phyloP scores from a whole-genome alignment of 2,329 filamentous ascomycete species.

The Alternaria sp. region DNA sequence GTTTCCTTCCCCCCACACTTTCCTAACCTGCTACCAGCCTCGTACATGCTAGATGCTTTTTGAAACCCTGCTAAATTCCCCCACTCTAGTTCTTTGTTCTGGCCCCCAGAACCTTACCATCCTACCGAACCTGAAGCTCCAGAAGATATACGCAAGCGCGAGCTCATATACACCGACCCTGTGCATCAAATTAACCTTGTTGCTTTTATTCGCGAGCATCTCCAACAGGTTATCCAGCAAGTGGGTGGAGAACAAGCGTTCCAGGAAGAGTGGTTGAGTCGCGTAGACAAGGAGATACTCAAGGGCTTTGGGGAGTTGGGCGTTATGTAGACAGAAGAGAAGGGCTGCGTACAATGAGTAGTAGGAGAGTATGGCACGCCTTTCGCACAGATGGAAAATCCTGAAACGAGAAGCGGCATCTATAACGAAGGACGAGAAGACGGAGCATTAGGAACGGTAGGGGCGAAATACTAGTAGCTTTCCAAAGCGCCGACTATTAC shows the following conservation, averaged over 20 bases:
- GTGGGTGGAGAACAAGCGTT: slow-evolving; percentile 73
- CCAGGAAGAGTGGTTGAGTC: slow-evolving; percentile 72
- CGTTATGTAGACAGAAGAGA: slow-evolving; percentile 38
- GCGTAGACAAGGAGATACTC: slow-evolving; percentile 78
- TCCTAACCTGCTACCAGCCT: background rate
- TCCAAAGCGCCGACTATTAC: background rate
- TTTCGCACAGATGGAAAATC: background rate
- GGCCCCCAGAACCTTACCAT: slow-evolving; percentile 46
- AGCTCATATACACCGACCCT: slow-evolving; percentile 67
- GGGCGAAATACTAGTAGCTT: background rate
- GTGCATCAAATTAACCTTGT: slow-evolving; percentile 72
- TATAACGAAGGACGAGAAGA: background rate
- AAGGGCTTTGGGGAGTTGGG: slow-evolving; percentile 63
- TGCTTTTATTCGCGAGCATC: slow-evolving; percentile 68
- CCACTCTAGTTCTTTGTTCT: slow-evolving; percentile 53
- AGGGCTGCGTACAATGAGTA: background rate
- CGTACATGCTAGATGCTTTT: background rate
- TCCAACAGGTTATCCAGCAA: slow-evolving; percentile 66
- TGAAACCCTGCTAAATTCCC: no score
- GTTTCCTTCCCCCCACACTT: slow-evolving; percentile 13
- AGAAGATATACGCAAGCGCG: slow-evolving; percentile 58
- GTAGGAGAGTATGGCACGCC: no score
- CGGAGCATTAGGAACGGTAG: background rate
- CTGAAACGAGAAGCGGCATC: background rate
- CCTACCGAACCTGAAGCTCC: slow-evolving; percentile 53